Conservation (phyloP, 1,284 basidiomycete species). For the Sporisorium iseilematis-ciliati region DNA sequence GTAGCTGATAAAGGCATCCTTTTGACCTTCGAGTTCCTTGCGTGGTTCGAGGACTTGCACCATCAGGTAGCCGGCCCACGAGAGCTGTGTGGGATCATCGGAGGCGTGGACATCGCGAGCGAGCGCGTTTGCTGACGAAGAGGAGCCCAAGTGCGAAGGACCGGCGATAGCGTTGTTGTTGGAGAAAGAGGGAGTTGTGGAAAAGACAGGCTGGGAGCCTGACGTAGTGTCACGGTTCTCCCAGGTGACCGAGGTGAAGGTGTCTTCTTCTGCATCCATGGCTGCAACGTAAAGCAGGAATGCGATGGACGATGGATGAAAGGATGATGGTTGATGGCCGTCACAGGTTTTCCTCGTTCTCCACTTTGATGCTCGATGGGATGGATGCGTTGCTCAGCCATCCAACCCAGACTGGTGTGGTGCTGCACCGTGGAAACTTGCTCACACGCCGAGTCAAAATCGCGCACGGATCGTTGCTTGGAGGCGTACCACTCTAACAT, state of each 20-base stretch:
- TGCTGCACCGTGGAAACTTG: constrained; percentile 5
- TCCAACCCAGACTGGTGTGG: constrained; percentile 2
- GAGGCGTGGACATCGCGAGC: constrained; percentile 27
- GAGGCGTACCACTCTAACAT: constrained; percentile 13
- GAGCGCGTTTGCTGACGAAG: constrained; percentile 15
- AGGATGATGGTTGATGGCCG: background rate
- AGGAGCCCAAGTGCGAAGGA: constrained; percentile 22
- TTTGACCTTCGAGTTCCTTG: constrained; percentile 91
- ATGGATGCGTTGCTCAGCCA: constrained; percentile 7
- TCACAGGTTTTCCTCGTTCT: background rate
- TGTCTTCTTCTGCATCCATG: constrained; percentile 56
- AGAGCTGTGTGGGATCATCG: constrained; percentile 28
- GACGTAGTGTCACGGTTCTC: constrained; percentile 41
- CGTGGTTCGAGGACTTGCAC: constrained; percentile 90
- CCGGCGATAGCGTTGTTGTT: constrained; percentile 32
- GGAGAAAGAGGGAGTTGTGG: constrained; percentile 25
- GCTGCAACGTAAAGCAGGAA: background rate
- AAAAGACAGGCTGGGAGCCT: constrained; percentile 40
- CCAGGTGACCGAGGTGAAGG: constrained; percentile 66
- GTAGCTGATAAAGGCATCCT: constrained; percentile 93
- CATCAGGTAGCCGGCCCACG: constrained; percentile 65
- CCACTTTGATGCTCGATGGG: constrained; percentile 7
- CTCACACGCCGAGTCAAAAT: background rate
- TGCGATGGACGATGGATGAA: background rate
- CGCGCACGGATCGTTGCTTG: constrained; percentile 27